Evolutionary conservation across 441 rosid species (phyloP), one percentile per base, ranked within the genome.

Genomic region (Mallotus japonicus): DNA sequence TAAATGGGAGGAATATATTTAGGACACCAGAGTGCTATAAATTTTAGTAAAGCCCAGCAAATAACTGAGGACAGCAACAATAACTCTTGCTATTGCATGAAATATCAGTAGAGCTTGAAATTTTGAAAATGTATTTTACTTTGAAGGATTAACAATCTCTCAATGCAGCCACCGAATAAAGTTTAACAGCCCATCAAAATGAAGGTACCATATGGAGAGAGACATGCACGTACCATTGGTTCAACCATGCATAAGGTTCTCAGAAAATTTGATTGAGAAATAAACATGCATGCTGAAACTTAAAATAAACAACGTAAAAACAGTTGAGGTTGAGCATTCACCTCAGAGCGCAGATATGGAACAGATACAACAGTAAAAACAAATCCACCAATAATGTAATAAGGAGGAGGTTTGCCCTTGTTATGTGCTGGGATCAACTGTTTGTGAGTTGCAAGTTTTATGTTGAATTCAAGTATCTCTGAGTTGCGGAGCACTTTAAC

Each of bases 301-400:
- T 24, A 0, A 24, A 24, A 24, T 32, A 50, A 28, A 69, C 49
- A 61, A 20, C 58, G n/a, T 24, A 40, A 50, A 44, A 32, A 9
- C 50, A 44, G 22, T 5, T 19, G 22, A 56, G 71, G 70, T 60
- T 32, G 65, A 76, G 24, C 53, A 61, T 73, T 50, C 67, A 90
- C 99, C 99, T 95, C 99, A 44, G 98, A 92, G 42, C 90, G 93
- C 72, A 95, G 85, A 84, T 95, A 92, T 3, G 98, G 99, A 76
- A 92, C 97, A 74, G 98, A 88, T 64, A 92, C 88, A 51, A 93
- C 80, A 6, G 97, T 77, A 77, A 92, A 95, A 57, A 95, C 95
- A 81, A 92, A 91, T 67, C 99, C 97, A 73, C 93, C 98, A 83
- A 90, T 79, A 40, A 95, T 95, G 79, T 87, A 92, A 83, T 95